Base-by-base conservation (phyloP, 208 protist genomes). In the Trypanosoma rangeli region DNA sequence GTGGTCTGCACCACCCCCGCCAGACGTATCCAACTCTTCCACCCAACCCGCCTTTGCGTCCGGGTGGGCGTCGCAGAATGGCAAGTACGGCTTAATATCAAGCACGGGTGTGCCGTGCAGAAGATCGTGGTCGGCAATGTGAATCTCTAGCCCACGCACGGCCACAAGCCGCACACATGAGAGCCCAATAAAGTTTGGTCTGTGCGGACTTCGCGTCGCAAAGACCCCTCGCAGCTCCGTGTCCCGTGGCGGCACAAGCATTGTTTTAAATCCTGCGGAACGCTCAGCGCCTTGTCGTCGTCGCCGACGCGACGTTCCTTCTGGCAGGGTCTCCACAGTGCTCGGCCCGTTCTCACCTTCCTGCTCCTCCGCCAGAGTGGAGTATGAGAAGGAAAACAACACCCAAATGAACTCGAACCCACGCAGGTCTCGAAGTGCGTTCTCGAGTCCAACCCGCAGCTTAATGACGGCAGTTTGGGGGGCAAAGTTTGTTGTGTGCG, bases 51-150 rank as follows among this genome's bases (percentile, higher is more conserved):
- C 83, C 29, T 82, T 81, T 31, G 90, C 89, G 16, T 89, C 54
- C 0, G 89, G 86, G 72, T 94, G 86, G 12, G 87, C 83, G 59
- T 97, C 91, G 64, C 87, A 96, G 75, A 92, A 94, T 9, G 89
- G 87, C 31, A 97, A 64, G 59, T 98, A 98, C 5, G 97, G 97
- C 79, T 99, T 99, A 65, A 99, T 96, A 70, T 99, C 97, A 24
- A 99, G 79, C 57, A 99, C 91, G 9, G 97, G 96, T 29, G 97
- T 99, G 33, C 96, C 94, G 76, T 99, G 92, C 22, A 98, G 83
- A 16, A 99, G 78, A 66, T 99, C 97, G 64, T 98, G 82, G 48
- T 97, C 97, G 33, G 88, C 85, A 18, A 99, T 86, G 78, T 93
- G 85, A 22, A 96, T 74, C 28, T 93, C 82, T 5, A 92, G 70